Evolutionary conservation across 768 basidiomycete genomes (phyloP).

Genomic region (Trametes meyenii): DNA sequence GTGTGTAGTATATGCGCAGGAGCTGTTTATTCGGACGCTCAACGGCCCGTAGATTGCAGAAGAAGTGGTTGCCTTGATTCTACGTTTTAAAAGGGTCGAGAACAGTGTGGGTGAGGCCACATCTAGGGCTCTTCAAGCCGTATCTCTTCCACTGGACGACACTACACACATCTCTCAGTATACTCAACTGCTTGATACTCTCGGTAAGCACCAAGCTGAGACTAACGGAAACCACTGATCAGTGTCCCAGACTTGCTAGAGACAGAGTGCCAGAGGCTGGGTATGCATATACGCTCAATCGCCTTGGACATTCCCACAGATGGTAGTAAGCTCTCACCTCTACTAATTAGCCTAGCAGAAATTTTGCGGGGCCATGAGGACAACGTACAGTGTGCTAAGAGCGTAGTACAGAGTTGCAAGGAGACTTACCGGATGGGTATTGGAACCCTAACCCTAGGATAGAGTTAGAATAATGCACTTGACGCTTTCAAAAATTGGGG

Average conservation of each 20-base stretch:
- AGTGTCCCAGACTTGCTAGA: constrained; percentile 6
- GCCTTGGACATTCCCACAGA: neutral
- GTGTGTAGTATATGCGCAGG: constrained; percentile 26
- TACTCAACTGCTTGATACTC: constrained; percentile 4
- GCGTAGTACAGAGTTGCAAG: constrained; percentile 15
- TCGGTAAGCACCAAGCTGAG: constrained; percentile 14
- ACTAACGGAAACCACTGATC: neutral
- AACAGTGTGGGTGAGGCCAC: neutral
- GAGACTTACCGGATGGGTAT: constrained; percentile 18
- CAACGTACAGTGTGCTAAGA: constrained; percentile 7
- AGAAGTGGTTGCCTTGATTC: neutral
- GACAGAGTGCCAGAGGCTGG: constrained; percentile 2
- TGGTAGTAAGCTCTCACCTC: neutral
- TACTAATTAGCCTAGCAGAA: neutral
- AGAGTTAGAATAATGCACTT: constrained; percentile 3
- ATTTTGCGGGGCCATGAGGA: constrained; percentile 4
- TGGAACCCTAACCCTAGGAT: constrained; percentile 21
- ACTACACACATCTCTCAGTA: constrained; percentile 14
- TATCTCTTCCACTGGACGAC: constrained; percentile 13
- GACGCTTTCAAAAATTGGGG: constrained; percentile 13
- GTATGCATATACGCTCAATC: neutral
- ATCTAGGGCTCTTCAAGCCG: constrained; percentile 4
- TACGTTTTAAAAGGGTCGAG: constrained; percentile 9
- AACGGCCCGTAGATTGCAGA: neutral
- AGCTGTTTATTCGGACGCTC: too few relatives aligned